phyloP scores from a whole-genome alignment of 192 early-diverging fungal genomes.

The Backusella liffmaniae region DNA sequence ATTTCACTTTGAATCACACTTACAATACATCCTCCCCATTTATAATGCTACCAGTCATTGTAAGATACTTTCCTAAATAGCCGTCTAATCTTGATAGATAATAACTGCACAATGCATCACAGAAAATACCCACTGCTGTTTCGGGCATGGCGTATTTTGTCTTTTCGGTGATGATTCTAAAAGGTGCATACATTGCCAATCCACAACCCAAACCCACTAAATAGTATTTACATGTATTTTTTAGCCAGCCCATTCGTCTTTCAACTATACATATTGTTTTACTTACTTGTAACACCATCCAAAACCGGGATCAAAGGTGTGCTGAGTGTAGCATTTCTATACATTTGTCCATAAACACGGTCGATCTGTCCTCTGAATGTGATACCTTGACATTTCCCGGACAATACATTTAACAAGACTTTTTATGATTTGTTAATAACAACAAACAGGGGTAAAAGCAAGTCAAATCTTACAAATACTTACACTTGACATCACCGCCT shows the following conservation, averaged over 20 bases:
- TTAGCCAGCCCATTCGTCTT: not conserved
- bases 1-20: conserved; percentile 13
- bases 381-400: not conserved
- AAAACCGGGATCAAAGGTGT: conserved; percentile 91
- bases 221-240: not conserved
- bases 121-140: conserved; percentile 92
- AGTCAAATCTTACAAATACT: not conserved
- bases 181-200: conserved; percentile 88
- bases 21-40: conserved; percentile 84
- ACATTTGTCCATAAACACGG: conserved; percentile 88
- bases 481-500: conserved; percentile 78
- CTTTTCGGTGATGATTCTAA: conserved; percentile 94
- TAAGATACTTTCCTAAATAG: conserved; percentile 87
- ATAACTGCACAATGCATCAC: conserved; percentile 95
- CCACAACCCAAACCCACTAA: conserved; percentile 97
- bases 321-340: conserved; percentile 83
- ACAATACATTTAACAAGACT: conserved; percentile 38
- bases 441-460: not conserved
- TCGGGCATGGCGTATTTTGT: conserved; percentile 99
- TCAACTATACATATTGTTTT: not conserved
- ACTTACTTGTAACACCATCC: conserved; percentile 78
- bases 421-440: conserved; percentile 44
- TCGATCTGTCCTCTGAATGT: not conserved
- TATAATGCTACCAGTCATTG: conserved; percentile 77
- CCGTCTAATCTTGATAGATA: conserved; percentile 96